Evolutionary conservation across 148 eudicot genomes (phyloP), one percentile per base, ranked within the genome.

Genomic region (Suaeda aralocaspica): DNA sequence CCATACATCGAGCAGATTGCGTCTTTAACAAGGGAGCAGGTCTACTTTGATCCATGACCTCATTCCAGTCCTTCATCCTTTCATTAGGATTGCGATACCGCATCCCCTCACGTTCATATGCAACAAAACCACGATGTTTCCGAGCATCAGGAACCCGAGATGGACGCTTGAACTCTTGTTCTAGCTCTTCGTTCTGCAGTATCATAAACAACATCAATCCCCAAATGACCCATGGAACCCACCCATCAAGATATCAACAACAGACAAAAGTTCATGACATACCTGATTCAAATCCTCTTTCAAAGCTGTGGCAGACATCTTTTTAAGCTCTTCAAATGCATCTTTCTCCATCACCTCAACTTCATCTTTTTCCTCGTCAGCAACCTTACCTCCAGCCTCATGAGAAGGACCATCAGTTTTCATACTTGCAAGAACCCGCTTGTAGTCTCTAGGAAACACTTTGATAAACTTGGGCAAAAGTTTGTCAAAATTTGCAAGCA

Each of bases 1-100:
- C 97, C 99, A 94, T 94, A 74, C 99, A 94, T 41, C 99, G 97
- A 60, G 99, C 99, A 29, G 99, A 79, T 66, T 94, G 99, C 45
- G 99, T 94, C 79, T 91, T 91, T 64, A 94, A 66, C 78, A 94
- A 85, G 44, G 89, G 81, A 22, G 87, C 89, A 33, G 99, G 97
- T 71, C 87, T 87, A 53, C 72, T 21, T 72, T 94, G 90, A 73
- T 82, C 88, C 96, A 89, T 94, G 55, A 94, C 99, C 81, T 94
- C 99, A 24, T 86, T 84, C 87, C 88, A 94, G 66, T 94, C 99
- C 73, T 76, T 76, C 80, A 94, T 85, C 76, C 99, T 84, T 72
- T 80, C 82, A 79, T 66, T 77, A 52, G 99, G 99, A 75, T 89
- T 96, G 60, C 99, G 84, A 78, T 91, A 94, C 30, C 85, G 86